Evolutionary conservation across 352 stramenopile species (phyloP).

Genomic region (Globisporangium middletonii): DNA sequence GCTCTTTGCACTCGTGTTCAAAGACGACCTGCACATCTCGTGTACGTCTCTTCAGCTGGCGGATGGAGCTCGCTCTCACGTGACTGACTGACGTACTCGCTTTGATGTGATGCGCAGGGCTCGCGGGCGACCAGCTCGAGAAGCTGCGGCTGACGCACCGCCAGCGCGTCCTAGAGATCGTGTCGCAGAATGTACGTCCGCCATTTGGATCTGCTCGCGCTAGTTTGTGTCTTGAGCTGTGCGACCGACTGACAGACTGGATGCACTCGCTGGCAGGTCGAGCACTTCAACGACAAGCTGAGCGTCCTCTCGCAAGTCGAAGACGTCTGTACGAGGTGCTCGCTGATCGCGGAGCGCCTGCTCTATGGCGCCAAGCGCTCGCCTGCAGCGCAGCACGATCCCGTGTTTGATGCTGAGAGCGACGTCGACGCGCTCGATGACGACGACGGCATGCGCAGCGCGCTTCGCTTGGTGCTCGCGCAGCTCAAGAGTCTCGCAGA

Average conservation of each 20-base stretch:
- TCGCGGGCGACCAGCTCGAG: slow-evolving; percentile 62
- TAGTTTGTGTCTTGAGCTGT: background rate
- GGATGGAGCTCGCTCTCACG: background rate
- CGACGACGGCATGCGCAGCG: slow-evolving; percentile 1
- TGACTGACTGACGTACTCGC: background rate
- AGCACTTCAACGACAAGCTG: slow-evolving; percentile 53
- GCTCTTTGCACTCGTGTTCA: slow-evolving; percentile 70
- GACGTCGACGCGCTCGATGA: slow-evolving; percentile 1
- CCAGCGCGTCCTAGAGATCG: slow-evolving; percentile 43
- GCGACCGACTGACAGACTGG: background rate
- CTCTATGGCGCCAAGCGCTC: slow-evolving; percentile 2
- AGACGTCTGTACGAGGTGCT: slow-evolving; percentile 34
- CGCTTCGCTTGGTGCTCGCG: slow-evolving; percentile 13
- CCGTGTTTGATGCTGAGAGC: background rate
- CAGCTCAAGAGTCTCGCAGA: slow-evolving; percentile 19
- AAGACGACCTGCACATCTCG: slow-evolving; percentile 73
- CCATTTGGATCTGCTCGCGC: too few relatives aligned
- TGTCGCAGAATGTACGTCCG: slow-evolving; percentile 37
- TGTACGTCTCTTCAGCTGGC: slow-evolving; percentile 28
- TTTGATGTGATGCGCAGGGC: slow-evolving; percentile 22
- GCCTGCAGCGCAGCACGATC: background rate
- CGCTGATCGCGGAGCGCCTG: slow-evolving; percentile 31
- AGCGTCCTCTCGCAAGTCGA: slow-evolving; percentile 48
- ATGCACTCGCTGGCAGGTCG: slow-evolving; percentile 16
- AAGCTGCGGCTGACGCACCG: slow-evolving; percentile 45